Percentiles rank a stretch among this genome's conserved stretches.
Evolutionary conservation across 768 basidiomycete genomes (phyloP).

Genomic region (Trametes maxima): DNA sequence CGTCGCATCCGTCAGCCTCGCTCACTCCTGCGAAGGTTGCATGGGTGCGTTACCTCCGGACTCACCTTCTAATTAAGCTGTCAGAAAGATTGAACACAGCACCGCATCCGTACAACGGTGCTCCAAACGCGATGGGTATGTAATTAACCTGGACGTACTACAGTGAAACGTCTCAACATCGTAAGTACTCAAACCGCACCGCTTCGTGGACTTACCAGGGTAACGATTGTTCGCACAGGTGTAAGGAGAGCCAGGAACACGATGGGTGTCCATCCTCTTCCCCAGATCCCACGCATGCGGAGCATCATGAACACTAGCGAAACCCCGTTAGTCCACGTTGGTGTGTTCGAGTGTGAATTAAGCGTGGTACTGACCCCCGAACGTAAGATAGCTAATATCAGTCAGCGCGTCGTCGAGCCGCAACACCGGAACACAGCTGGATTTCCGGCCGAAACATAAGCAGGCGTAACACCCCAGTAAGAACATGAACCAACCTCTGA

Average conservation of each 20-base stretch:
- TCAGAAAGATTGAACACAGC: neutral
- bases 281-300: conserved; percentile 22
- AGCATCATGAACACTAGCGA: conserved; percentile 22
- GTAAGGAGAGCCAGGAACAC: conserved; percentile 12
- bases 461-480: neutral
- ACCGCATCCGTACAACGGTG: conserved; percentile 26
- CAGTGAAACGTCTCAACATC: neutral
- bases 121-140: conserved; percentile 24
- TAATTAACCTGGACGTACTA: conserved; percentile 24
- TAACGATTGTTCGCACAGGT: conserved; percentile 10
- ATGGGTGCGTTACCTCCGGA: neutral
- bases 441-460: neutral
- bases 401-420: conserved; percentile 23
- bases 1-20: neutral
- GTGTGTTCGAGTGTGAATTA: neutral
- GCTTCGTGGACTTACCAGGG: conserved; percentile 13
- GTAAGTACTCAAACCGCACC: too few species aligned
- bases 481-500: conserved; percentile 10
- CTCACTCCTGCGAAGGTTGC: neutral
- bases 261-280: conserved; percentile 13
- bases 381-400: conserved; percentile 22
- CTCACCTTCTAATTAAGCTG: neutral
- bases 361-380: conserved; percentile 15
- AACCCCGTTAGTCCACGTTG: neutral
- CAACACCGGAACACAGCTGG: conserved; percentile 23